phyloP scores from a whole-genome alignment of 2,329 filamentous ascomycete species.

The Penicillium janthinellum region DNA sequence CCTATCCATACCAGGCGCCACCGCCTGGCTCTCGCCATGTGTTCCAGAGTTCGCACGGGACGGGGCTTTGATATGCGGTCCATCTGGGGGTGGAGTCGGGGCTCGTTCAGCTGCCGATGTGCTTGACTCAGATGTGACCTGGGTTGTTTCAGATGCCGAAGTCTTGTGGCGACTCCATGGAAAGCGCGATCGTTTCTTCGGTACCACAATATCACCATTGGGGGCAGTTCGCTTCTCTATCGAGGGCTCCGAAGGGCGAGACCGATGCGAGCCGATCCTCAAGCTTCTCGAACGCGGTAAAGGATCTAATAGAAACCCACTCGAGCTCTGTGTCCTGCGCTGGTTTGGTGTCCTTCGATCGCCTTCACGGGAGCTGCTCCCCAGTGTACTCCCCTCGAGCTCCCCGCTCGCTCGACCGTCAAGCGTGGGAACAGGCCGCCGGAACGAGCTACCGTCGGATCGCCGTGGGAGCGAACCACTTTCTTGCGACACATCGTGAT shows the following conservation, averaged over 20 bases:
- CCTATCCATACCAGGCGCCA: constrained; percentile 57
- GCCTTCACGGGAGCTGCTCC: constrained; percentile 39
- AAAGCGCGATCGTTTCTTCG: constrained; percentile 41
- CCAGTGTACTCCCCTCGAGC: constrained; percentile 41
- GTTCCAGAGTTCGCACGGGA: constrained; percentile 15
- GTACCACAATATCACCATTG: constrained; percentile 35
- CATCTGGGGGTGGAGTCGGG: constrained; percentile 13
- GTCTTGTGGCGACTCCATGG: constrained; percentile 38
- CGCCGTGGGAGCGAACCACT: constrained; percentile 7
- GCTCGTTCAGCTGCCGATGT: constrained; percentile 12
- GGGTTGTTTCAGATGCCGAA: constrained; percentile 34
- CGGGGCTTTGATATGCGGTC: constrained; percentile 16
- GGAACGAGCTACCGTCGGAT: constrained; percentile 23
- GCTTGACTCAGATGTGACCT: constrained; percentile 19
- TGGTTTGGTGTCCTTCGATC: constrained; percentile 30
- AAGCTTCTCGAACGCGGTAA: constrained; percentile 32
- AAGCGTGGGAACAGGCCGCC: constrained; percentile 27
- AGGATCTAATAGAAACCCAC: constrained; percentile 51
- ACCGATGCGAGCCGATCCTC: constrained; percentile 27
- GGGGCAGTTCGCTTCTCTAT: constrained; percentile 46
- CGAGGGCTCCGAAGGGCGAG: constrained; percentile 28
- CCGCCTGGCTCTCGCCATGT: constrained; percentile 15
- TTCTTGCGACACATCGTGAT: constrained; percentile 3
- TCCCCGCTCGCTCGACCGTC: constrained; percentile 35
- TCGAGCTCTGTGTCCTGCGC: constrained; percentile 36